Evolutionary conservation across 2,329 filamentous ascomycete genomes (phyloP).

Genomic region (Talaromyces piceae): DNA sequence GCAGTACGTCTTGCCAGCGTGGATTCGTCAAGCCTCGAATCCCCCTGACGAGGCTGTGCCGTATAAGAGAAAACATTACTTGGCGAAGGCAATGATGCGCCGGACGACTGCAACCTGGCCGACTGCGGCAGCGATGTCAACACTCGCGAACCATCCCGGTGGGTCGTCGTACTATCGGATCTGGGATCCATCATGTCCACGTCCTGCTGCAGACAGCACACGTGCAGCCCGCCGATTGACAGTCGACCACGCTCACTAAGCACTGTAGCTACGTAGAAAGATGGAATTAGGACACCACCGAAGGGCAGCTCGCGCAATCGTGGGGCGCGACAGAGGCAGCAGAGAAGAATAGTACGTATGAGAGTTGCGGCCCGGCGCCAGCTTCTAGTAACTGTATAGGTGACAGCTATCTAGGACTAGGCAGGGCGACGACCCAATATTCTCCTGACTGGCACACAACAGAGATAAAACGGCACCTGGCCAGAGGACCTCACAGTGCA

Average conservation of each 20-base stretch:
- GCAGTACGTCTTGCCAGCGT: constrained; percentile 24
- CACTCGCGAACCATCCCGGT: constrained; percentile 20
- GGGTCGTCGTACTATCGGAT: constrained; percentile 21
- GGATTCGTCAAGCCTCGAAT: constrained; percentile 23
- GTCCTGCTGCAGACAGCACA: constrained; percentile 7
- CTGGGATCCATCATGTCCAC: constrained; percentile 27
- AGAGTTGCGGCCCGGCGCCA: constrained; percentile 1
- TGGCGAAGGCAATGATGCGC: neutral
- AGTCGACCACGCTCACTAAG: neutral
- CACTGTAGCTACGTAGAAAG: constrained; percentile 3
- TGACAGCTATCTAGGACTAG: too few species aligned
- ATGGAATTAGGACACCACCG: neutral
- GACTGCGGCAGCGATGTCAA: constrained; percentile 25
- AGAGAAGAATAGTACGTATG: too few species aligned
- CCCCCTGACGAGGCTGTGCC: constrained; percentile 20
- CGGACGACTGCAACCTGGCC: constrained; percentile 21
- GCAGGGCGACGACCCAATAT: neutral
- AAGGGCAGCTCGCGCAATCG: constrained; percentile 3
- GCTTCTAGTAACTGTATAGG: neutral
- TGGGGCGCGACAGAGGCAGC: too few species aligned
- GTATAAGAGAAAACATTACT: constrained; percentile 18
- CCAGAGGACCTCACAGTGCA: constrained; percentile 14
- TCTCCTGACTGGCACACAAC: neutral
- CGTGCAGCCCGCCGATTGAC: neutral
- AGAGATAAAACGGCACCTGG: neutral